Evolutionary conservation across 768 basidiomycete genomes (phyloP).

Genomic region (Suillus hirtellus): DNA sequence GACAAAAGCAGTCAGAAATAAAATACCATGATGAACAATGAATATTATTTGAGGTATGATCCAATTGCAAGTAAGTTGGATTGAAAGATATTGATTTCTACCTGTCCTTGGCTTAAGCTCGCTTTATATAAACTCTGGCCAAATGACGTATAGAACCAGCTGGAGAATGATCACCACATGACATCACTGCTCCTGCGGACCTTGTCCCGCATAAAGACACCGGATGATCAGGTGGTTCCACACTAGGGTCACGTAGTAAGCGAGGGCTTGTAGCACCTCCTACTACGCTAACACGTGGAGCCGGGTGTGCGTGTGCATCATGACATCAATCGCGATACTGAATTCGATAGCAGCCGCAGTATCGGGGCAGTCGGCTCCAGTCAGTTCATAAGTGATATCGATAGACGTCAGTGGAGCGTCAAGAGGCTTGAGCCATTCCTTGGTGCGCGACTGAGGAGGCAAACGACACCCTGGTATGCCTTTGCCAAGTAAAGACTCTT

Average conservation of each 20-base stretch:
- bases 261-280: neutral
- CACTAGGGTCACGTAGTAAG: neutral
- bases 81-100: neutral
- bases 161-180: neutral
- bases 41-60: neutral
- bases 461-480: neutral
- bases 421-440: neutral
- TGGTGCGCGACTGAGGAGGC: neutral
- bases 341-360: neutral
- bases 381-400: no score
- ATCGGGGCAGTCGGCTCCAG: neutral
- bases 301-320: neutral
- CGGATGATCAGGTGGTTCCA: neutral
- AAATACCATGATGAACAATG: constrained; percentile 2
- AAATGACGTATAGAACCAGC: neutral
- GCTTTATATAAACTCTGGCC: neutral
- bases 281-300: neutral
- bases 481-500: neutral
- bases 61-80: neutral
- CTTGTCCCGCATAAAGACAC: no score
- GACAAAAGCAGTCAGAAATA: no score
- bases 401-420: neutral
- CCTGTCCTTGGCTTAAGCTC: neutral
- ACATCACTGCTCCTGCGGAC: neutral
- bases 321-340: neutral